These are phyloP conservation scores for Zea mays DNA, from an alignment of 176 grass and related monocot genomes.

Conservation along the genomic window Zm-B73-REFERENCE-NAM-5.0 NC_050099.1:122026501-122027000, in stretches of 20 bases:
- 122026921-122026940: neutral
- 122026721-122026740: slow-evolving; percentile 78
- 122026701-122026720: slow-evolving; percentile 66
- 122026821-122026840: slow-evolving; percentile 21
- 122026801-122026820: neutral
- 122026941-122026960: neutral
- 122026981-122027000: slow-evolving; percentile 3
- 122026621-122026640: slow-evolving; percentile 76
- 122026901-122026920: neutral
- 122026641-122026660: slow-evolving; percentile 45
- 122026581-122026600: slow-evolving; percentile 60
- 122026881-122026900: slow-evolving; percentile 3
- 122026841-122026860: slow-evolving; percentile 8
- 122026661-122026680: slow-evolving; percentile 74
- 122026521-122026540: slow-evolving; percentile 69
- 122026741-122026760: slow-evolving; percentile 58
- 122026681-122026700: slow-evolving; percentile 53
- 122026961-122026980: slow-evolving; percentile 10
- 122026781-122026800: slow-evolving; percentile 65
- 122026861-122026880: neutral
- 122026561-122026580: slow-evolving; percentile 63
- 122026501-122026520: slow-evolving; percentile 62
- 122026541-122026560: slow-evolving; percentile 58
- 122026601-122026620: slow-evolving; percentile 49
- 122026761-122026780: slow-evolving; percentile 60